Evolutionary conservation across 768 basidiomycete genomes (phyloP).

Genomic region (Leccinum olivaceopallidum): DNA sequence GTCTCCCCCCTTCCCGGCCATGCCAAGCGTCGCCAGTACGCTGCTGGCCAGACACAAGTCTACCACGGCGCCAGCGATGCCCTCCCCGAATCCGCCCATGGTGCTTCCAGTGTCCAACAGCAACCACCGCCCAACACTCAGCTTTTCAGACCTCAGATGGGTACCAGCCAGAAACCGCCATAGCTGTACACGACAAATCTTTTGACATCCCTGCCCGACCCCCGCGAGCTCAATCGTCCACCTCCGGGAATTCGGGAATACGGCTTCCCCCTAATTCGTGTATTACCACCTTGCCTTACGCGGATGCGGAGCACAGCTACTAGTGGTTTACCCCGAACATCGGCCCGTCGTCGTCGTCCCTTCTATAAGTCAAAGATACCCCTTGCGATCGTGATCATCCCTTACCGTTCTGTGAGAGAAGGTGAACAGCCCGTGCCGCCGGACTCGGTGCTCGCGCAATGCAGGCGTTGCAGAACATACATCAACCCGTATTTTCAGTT

Average conservation of each 20-base stretch:
- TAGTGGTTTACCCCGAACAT: too few species aligned
- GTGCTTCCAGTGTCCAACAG: constrained; percentile 35
- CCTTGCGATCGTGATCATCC: too few species aligned
- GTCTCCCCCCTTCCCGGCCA: constrained; percentile 46
- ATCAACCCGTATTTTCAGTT: too few species aligned
- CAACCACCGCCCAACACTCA: constrained; percentile 46
- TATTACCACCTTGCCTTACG: too few species aligned
- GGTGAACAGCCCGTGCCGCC: too few species aligned
- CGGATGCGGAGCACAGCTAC: too few species aligned
- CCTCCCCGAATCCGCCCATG: constrained; percentile 47
- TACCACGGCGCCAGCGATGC: constrained; percentile 43
- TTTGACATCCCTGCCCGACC: constrained; percentile 86
- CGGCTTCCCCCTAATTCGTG: constrained; percentile 53
- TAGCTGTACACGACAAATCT: constrained; percentile 88
- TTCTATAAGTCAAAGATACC: too few species aligned
- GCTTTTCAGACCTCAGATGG: constrained; percentile 91
- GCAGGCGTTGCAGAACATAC: too few species aligned
- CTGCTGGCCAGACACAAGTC: too few species aligned
- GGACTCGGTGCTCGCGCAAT: too few species aligned
- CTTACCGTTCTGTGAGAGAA: too few species aligned
- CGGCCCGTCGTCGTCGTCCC: too few species aligned
- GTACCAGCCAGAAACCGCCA: constrained; percentile 73
- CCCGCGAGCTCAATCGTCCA: constrained; percentile 67
- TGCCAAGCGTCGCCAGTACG: constrained; percentile 48
- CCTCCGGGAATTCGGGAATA: constrained; percentile 72